A percentile compares a stretch with the other conserved stretches of the same genome.
Conservation (phyloP, 805 yeast genomes). For the Nakazawaea peltata region DNA sequence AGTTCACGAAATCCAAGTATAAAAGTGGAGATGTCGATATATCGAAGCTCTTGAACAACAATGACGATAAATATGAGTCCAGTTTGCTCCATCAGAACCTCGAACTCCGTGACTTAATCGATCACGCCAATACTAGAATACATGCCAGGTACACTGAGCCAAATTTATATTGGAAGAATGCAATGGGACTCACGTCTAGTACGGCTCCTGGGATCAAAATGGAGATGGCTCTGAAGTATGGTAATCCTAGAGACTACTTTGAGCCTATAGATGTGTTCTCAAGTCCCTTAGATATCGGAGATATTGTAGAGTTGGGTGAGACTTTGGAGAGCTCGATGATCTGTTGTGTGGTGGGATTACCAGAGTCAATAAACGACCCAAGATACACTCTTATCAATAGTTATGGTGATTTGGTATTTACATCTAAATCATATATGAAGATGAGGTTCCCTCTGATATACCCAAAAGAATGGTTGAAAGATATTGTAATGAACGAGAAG, state of each 20-base stretch:
- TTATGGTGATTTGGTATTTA: slow-evolving; percentile 49
- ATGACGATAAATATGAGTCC: too few species aligned
- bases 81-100: slow-evolving; percentile 6
- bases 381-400: slow-evolving; percentile 48
- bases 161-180: slow-evolving; percentile 21
- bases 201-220: slow-evolving; percentile 8
- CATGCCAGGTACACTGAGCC: slow-evolving; percentile 19
- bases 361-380: slow-evolving; percentile 38
- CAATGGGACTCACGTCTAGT: slow-evolving; percentile 13
- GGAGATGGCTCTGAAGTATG: slow-evolving; percentile 13
- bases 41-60: neutral
- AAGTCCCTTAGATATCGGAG: slow-evolving; percentile 41
- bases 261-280: slow-evolving; percentile 17
- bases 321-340: slow-evolving; percentile 35
- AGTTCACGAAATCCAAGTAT: neutral
- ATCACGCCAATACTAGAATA: slow-evolving; percentile 15
- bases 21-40: neutral
- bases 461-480: slow-evolving; percentile 27
- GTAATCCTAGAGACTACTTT: slow-evolving; percentile 10
- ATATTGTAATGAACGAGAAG: slow-evolving; percentile 21
- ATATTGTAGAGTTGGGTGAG: slow-evolving; percentile 46
- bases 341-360: slow-evolving; percentile 48
- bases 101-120: slow-evolving; percentile 19
- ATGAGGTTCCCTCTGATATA: slow-evolving; percentile 49
- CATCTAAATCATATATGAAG: slow-evolving; percentile 33